These are phyloP conservation scores for Echinochloa phyllopogon DNA, from an alignment of 176 grass and related monocot species.

Conservation along the genomic window DNA sequence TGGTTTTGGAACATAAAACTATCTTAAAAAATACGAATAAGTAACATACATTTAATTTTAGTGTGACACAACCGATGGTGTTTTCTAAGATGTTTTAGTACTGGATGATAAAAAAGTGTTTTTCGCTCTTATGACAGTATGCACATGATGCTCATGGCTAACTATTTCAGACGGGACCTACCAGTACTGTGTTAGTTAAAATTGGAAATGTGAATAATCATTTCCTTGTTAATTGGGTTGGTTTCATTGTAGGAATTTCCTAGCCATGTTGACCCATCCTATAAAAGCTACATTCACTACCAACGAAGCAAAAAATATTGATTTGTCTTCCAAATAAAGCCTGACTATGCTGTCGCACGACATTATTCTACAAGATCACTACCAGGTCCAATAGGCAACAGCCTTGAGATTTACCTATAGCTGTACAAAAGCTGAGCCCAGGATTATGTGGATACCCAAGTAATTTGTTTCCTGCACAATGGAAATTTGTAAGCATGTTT, in stretches of 20 bases:
- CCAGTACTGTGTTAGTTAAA: neutral
- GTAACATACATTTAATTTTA: neutral
- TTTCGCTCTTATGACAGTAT: neutral
- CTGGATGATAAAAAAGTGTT: neutral
- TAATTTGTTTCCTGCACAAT: conserved; percentile 24
- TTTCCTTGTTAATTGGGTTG: neutral
- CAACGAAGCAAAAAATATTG: neutral
- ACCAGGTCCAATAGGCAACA: conserved; percentile 16
- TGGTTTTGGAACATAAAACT: conserved; percentile 15
- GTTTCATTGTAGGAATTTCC: neutral
- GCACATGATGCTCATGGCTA: neutral
- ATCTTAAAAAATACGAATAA: conserved; percentile 1
- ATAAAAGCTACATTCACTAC: neutral
- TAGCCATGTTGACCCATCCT: neutral
- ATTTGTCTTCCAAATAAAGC: neutral
- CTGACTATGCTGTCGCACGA: neutral
- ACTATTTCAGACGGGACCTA: neutral
- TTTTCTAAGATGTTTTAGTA: neutral
- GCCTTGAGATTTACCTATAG: conserved; percentile 45
- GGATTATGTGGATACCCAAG: conserved; percentile 8
- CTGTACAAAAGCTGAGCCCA: neutral
- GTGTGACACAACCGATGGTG: neutral
- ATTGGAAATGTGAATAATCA: neutral
- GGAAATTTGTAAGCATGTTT: conserved; percentile 40
- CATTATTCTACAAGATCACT: neutral